Conservation (phyloP, 2,329 filamentous ascomycete genomes). For the Verticillium albo-atrum region DNA sequence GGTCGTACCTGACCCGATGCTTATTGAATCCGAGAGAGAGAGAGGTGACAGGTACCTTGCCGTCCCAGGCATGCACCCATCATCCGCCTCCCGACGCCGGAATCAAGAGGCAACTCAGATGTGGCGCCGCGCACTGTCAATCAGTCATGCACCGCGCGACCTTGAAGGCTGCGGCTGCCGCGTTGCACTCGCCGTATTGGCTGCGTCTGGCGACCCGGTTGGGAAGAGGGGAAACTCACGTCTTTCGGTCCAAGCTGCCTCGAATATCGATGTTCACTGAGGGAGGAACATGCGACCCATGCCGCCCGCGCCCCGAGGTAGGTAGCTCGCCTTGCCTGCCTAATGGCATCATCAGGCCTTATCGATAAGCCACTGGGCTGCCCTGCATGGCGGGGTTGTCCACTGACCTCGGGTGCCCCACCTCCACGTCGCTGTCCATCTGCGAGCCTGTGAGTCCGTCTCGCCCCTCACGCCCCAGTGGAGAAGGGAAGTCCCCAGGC, state of each 20-base stretch:
- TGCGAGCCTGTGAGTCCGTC: too few species aligned
- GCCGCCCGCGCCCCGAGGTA: too few species aligned
- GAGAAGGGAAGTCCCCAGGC: too few species aligned
- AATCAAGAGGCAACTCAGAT: too few species aligned
- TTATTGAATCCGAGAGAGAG: not conserved
- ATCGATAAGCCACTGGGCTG: not conserved
- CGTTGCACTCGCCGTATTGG: not conserved
- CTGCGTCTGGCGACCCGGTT: not conserved
- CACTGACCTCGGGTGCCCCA: not conserved
- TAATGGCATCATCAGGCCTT: not conserved
- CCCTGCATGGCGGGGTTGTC: not conserved
- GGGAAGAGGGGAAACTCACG: not conserved
- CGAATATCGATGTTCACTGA: not conserved
- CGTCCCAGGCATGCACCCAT: too few species aligned
- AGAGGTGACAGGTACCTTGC: not conserved
- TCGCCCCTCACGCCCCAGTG: too few species aligned
- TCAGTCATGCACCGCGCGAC: not conserved
- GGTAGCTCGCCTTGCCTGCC: not conserved
- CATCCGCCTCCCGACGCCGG: too few species aligned
- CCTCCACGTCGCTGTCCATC: not conserved
- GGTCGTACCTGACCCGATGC: slow-evolving; percentile 1
- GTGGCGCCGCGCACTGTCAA: not conserved
- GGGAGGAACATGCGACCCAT: too few species aligned
- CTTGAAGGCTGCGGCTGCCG: not conserved
- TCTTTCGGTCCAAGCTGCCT: not conserved